A percentile compares a stretch with the other conserved stretches of the same genome.
These are phyloP conservation scores for Triangularia setosa DNA, from an alignment of 2,329 filamentous ascomycete species.

Conservation along the genomic window DNA sequence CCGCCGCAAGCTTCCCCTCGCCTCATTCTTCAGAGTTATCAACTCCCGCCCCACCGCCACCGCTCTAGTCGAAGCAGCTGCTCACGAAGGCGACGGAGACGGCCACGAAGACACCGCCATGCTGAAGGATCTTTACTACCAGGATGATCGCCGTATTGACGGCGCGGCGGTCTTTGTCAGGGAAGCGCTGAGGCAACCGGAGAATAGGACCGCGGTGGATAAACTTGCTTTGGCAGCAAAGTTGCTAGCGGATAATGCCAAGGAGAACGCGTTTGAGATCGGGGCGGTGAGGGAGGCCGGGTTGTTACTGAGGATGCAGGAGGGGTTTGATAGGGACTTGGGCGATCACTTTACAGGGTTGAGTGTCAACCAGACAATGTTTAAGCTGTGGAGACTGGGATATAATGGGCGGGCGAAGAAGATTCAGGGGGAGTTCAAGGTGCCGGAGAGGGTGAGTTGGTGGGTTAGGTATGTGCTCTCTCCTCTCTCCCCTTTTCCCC, in stretches of 20 bases:
- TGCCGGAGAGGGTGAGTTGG: conserved; percentile 85
- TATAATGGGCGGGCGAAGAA: conserved; percentile 83
- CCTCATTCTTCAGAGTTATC: conserved; percentile 88
- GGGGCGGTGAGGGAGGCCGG: conserved; percentile 74
- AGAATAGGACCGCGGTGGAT: conserved; percentile 67
- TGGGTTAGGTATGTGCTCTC: conserved; percentile 62
- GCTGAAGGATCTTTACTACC: conserved; percentile 94
- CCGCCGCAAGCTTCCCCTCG: conserved; percentile 84
- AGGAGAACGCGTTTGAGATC: conserved; percentile 72
- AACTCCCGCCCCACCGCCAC: conserved; percentile 81
- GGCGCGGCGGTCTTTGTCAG: conserved; percentile 82
- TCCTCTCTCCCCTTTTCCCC: background rate
- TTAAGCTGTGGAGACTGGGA: conserved; percentile 76
- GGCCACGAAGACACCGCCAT: conserved; percentile 62
- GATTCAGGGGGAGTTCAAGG: conserved; percentile 86
- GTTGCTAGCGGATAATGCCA: conserved; percentile 71
- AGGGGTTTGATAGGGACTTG: conserved; percentile 80
- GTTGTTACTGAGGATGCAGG: conserved; percentile 78
- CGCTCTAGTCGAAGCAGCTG: conserved; percentile 82
- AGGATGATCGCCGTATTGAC: conserved; percentile 86
- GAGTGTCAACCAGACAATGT: conserved; percentile 87
- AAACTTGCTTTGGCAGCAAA: conserved; percentile 86
- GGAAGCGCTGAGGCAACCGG: conserved; percentile 73
- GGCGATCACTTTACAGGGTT: conserved; percentile 74
- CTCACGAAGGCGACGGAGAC: conserved; percentile 50